A percentile compares a stretch with the other conserved stretches of the same genome.
Conservation (phyloP, 768 basidiomycete species). For the Naganishia onofrii region DNA sequence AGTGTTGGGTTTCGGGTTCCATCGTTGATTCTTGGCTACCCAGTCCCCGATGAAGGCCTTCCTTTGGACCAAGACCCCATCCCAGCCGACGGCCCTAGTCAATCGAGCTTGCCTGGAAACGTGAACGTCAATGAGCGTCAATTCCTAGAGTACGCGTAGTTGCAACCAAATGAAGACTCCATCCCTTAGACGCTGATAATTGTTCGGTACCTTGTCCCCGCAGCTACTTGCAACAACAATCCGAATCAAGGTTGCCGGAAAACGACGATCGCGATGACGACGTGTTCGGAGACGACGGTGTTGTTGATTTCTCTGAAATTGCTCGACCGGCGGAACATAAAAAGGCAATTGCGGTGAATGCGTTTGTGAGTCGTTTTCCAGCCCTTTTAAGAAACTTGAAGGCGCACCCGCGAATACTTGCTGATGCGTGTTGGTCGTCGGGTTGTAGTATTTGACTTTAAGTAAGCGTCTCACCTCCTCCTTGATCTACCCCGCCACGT, state of each 20-base stretch:
- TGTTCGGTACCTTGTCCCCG: background rate
- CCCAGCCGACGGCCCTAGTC: background rate
- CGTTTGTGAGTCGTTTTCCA: background rate
- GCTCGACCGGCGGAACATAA: conserved; percentile 17
- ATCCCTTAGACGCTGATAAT: background rate
- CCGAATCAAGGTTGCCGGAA: background rate
- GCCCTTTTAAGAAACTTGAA: no score
- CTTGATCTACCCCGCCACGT: background rate
- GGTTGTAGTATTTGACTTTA: conserved; percentile 1
- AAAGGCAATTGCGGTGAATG: conserved; percentile 19
- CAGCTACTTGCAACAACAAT: conserved; percentile 14
- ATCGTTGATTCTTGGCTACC: background rate
- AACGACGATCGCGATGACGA: conserved; percentile 4
- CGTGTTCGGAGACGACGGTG: background rate
- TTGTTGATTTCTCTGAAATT: conserved; percentile 5
- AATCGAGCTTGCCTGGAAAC: conserved; percentile 13
- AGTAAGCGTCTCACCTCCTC: background rate
- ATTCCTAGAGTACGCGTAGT: conserved; percentile 6
- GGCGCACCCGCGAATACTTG: no score
- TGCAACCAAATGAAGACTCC: background rate
- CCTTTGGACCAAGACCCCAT: background rate
- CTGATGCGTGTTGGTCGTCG: background rate
- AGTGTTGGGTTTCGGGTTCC: background rate
- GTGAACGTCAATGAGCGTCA: conserved; percentile 16
- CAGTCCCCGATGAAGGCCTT: conserved; percentile 8